Evolutionary conservation across 1,139 yeast species (phyloP).

Genomic region (Yamadazyma spencermartinsiae): DNA sequence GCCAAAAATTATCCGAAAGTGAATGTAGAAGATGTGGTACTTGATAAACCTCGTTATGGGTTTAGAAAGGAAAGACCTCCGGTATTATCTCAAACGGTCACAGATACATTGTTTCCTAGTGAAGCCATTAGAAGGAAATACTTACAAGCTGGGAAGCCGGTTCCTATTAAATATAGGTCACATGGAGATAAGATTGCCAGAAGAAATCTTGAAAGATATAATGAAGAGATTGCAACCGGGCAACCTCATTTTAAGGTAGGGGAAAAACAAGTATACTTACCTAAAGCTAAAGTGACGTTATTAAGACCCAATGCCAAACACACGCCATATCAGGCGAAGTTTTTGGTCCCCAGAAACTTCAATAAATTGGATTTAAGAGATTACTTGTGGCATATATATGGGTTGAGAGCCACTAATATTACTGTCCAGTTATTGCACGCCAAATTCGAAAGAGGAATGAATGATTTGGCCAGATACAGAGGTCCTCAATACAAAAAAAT

Average conservation of each 20-base stretch:
- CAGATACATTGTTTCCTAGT: constrained; percentile 43
- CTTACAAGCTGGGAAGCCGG: constrained; percentile 40
- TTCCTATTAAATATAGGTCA: constrained; percentile 42
- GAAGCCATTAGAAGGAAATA: constrained; percentile 38
- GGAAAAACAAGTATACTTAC: constrained; percentile 69
- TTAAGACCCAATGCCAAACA: constrained; percentile 90
- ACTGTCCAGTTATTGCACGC: constrained; percentile 85
- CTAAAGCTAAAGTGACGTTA: constrained; percentile 76
- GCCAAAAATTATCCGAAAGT: constrained; percentile 42
- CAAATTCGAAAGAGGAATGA: constrained; percentile 59
- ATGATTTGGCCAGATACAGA: constrained; percentile 71
- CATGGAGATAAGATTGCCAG: constrained; percentile 39
- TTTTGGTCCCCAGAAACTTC: constrained; percentile 86
- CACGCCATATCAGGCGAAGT: constrained; percentile 94
- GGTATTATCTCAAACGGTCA: constrained; percentile 41
- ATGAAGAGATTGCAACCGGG: constrained; percentile 60
- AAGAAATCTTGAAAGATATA: constrained; percentile 43
- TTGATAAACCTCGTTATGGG: constrained; percentile 41
- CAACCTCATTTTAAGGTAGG: constrained; percentile 83
- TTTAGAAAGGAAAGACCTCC: constrained; percentile 42
- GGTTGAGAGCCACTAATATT: constrained; percentile 81
- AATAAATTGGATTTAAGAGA: constrained; percentile 90
- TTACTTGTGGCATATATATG: constrained; percentile 84
- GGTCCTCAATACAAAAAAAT: constrained; percentile 84
- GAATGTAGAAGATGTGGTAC: constrained; percentile 38